Base-by-base conservation (phyloP, 2,329 filamentous ascomycete genomes). In the Fusarium dlaminii region DNA sequence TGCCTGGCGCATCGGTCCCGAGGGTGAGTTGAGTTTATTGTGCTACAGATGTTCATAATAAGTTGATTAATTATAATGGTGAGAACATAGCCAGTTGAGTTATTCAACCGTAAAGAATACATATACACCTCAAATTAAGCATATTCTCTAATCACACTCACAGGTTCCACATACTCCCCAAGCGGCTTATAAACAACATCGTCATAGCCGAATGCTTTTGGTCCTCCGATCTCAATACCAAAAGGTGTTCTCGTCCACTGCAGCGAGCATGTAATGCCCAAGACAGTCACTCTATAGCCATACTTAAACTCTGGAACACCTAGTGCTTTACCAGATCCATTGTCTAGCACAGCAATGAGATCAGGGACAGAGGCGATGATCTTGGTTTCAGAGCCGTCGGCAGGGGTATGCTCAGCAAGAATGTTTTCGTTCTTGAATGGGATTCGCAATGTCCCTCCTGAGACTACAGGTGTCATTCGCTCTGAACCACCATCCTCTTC, bases 281-380 rank as follows among this genome's bases (percentile, higher is more conserved):
- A 9, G 3, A 72, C 60, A 8, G 60, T 51, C 0, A 74, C 72
- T 42, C 59, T 61, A 3, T 67, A 39, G 1, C 72, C 72, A 4
- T 74, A 74, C 27, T 61, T 34, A 40, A 63, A 74, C 37, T 74
- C 72, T 1, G 62, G 69, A 3, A 69, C 66, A 5, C 72, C 72
- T 1, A 74, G 32, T 30, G 72, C 72, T 22, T 32, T 52, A 5
- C 72, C 70, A 1, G 59, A 55, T 8, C 66, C 70, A 1, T 59
- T 57, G 13, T 74, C 69, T 2, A 74, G 36, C 0, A 74, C 9
- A 18, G 60, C 65, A 18, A 74, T 66, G 0, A 74, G 70, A 37
- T 74, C 72, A 8, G 72, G 72, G 0, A 74, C 72, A 15, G 39
- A 37, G 0, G 59, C 59, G 43, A 63, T 45, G 20, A 63, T n/a